Conservation (phyloP, 1,139 yeast genomes). For the Suhomyces guaymorum region DNA sequence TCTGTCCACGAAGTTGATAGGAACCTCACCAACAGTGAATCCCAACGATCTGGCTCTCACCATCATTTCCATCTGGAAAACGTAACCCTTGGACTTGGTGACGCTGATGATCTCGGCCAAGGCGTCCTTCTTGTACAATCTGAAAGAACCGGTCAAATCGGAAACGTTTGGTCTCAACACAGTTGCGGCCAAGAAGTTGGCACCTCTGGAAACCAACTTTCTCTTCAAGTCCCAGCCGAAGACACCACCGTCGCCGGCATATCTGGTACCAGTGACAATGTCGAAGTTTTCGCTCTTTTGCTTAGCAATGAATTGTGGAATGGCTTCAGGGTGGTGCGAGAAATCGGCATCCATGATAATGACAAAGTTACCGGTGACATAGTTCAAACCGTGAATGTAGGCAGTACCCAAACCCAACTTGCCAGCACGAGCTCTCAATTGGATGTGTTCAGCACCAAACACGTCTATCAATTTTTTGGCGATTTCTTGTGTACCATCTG, state of each 20-base stretch:
- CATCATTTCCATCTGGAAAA: slow-evolving; percentile 90
- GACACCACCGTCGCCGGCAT: slow-evolving; percentile 81
- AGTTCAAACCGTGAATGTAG: slow-evolving; percentile 75
- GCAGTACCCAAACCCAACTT: slow-evolving; percentile 84
- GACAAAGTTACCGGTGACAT: slow-evolving; percentile 72
- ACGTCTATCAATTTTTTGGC: slow-evolving; percentile 64
- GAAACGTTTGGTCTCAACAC: slow-evolving; percentile 73
- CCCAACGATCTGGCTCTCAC: slow-evolving; percentile 76
- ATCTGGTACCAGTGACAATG: slow-evolving; percentile 84
- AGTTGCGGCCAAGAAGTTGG: slow-evolving; percentile 74
- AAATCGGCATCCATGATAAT: slow-evolving; percentile 87
- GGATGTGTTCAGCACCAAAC: slow-evolving; percentile 65
- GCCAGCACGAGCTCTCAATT: slow-evolving; percentile 74
- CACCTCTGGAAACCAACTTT: slow-evolving; percentile 77
- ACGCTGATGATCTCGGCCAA: slow-evolving; percentile 66
- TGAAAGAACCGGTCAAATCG: slow-evolving; percentile 78
- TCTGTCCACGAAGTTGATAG: slow-evolving; percentile 78
- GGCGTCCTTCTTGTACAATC: slow-evolving; percentile 73
- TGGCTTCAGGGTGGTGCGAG: slow-evolving; percentile 80
- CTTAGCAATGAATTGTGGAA: slow-evolving; percentile 71
- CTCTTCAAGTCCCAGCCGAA: slow-evolving; percentile 86
- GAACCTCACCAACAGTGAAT: slow-evolving; percentile 75
- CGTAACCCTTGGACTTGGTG: slow-evolving; percentile 78
- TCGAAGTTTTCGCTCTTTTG: slow-evolving; percentile 67
- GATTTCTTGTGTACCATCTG: slow-evolving; percentile 79